Conservation (phyloP, 2,329 filamentous ascomycete species). For the Pezicula neosporulosa region DNA sequence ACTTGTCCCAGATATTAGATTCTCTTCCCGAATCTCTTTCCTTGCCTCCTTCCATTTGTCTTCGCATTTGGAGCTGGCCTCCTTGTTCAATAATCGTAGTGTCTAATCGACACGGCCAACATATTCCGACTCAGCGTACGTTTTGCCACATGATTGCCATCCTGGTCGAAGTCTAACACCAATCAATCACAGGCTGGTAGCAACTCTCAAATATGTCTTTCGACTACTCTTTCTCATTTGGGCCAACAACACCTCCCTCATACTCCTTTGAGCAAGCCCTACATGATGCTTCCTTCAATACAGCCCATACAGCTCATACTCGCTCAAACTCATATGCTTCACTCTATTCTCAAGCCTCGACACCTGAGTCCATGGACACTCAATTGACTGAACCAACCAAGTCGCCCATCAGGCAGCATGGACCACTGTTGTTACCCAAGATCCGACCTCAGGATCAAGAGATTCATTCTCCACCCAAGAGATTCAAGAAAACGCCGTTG, state of each 20-base stretch:
- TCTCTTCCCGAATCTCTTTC: constrained; percentile 27
- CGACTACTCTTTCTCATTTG: constrained; percentile 55
- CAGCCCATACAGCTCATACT: constrained; percentile 32
- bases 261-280: constrained; percentile 55
- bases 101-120: constrained; percentile 20
- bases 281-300: constrained; percentile 49
- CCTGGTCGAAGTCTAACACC: constrained; percentile 12
- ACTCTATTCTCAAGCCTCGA: constrained; percentile 65
- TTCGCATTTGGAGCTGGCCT: constrained; percentile 25
- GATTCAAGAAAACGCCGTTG: constrained; percentile 45
- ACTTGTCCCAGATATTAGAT: constrained; percentile 19
- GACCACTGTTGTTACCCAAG: constrained; percentile 78
- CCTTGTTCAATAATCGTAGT: constrained; percentile 24
- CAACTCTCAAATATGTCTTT: constrained; percentile 47
- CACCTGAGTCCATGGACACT: constrained; percentile 65
- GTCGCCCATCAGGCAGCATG: constrained; percentile 74
- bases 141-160: constrained; percentile 1
- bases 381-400: constrained; percentile 65
- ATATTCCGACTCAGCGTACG: constrained; percentile 18
- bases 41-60: constrained; percentile 15
- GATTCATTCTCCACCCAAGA: constrained; percentile 60
- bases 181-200: constrained; percentile 49
- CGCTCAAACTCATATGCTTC: constrained; percentile 40
- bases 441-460: constrained; percentile 82
- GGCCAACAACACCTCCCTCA: constrained; percentile 46